Evolutionary conservation across 1,139 yeast species (phyloP).

Genomic region (Zygosaccharomyces pseudobailii): DNA sequence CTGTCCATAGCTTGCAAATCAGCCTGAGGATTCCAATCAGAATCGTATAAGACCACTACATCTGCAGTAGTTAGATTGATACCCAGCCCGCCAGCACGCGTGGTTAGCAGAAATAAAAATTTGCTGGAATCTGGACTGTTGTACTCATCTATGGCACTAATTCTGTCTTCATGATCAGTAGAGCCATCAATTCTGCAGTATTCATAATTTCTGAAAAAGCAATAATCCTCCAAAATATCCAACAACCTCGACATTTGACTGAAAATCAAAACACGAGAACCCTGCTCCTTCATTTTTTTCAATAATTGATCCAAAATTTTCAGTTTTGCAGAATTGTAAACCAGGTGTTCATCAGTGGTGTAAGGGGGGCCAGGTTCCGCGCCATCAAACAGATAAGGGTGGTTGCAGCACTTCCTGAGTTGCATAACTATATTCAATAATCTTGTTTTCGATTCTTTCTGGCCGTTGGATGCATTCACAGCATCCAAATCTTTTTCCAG

Average conservation of each 20-base stretch:
- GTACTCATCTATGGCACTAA: constrained; percentile 86
- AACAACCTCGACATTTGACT: constrained; percentile 92
- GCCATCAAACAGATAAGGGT: constrained; percentile 94
- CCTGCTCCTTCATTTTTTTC: constrained; percentile 64
- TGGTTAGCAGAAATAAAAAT: constrained; percentile 80
- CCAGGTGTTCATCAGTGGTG: constrained; percentile 92
- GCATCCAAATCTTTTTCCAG: constrained; percentile 94
- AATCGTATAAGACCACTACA: constrained; percentile 81
- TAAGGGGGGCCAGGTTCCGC: constrained; percentile 99
- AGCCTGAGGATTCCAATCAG: constrained; percentile 99
- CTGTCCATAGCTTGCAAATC: constrained; percentile 99
- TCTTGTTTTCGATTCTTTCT: constrained; percentile 85
- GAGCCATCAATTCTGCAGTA: constrained; percentile 95
- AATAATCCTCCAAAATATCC: constrained; percentile 91
- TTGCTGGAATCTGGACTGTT: constrained; percentile 79
- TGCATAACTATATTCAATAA: constrained; percentile 94
- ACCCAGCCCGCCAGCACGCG: constrained; percentile 99
- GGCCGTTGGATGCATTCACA: constrained; percentile 86
- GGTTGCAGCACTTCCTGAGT: constrained; percentile 91
- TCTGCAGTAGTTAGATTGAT: constrained; percentile 92
- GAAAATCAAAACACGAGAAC: constrained; percentile 86
- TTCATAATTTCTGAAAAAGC: constrained; percentile 73
- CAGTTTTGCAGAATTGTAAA: constrained; percentile 86
- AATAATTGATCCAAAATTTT: constrained; percentile 79
- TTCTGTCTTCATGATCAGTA: constrained; percentile 90